phyloP scores from a whole-genome alignment of 2,329 filamentous ascomycete genomes.

The Cordyceps fumosorosea region DNA sequence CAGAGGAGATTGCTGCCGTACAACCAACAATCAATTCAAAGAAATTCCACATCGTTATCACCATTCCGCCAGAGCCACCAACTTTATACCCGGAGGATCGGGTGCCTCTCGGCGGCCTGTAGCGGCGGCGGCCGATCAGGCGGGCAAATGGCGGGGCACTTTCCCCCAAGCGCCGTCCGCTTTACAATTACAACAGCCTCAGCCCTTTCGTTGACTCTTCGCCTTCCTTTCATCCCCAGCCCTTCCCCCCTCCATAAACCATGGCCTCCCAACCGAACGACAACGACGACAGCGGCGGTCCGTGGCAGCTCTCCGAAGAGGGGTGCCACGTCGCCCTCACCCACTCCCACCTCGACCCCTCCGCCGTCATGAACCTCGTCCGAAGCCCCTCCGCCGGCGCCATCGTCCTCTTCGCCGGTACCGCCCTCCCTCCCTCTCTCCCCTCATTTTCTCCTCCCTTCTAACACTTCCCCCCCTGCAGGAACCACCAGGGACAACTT shows the following conservation, averaged over 20 bases:
- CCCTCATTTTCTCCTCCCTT: not conserved
- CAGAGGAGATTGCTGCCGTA: too few species aligned
- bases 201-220: too few species aligned
- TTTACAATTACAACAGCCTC: too few species aligned
- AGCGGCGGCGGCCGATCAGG: too few species aligned
- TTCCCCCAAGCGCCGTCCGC: too few species aligned
- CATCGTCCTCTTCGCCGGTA: constrained; percentile 67
- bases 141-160: not conserved
- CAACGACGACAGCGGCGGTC: constrained; percentile 15
- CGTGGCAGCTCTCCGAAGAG: constrained; percentile 39
- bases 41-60: too few species aligned
- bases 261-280: constrained; percentile 11
- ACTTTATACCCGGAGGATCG: too few species aligned
- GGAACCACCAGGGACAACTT: constrained; percentile 76
- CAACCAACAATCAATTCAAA: too few species aligned
- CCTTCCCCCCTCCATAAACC: not conserved
- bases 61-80: too few species aligned
- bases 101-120: too few species aligned
- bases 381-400: constrained; percentile 68
- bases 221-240: too few species aligned
- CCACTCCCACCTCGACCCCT: constrained; percentile 50
- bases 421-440: constrained; percentile 26
- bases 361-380: constrained; percentile 56
- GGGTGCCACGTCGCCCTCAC: constrained; percentile 64
- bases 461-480: constrained; percentile 23